These are phyloP conservation scores for Cetraspora pellucida DNA, from an alignment of 192 early-diverging fungal genomes.

Conservation along the genomic window DNA sequence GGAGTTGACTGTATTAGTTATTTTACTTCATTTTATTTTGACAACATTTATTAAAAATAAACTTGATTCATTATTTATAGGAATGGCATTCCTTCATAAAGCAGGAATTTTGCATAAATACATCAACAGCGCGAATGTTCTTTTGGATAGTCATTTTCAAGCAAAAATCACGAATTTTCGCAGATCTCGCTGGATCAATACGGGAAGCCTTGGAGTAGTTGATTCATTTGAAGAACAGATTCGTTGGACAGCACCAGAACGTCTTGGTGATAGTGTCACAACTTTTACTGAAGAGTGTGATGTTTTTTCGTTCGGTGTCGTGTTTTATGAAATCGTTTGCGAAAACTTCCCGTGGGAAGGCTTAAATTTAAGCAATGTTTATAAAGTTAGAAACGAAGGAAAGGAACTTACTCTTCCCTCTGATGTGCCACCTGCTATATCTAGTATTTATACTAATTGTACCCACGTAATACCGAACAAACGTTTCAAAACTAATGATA, in stretches of 20 bases:
- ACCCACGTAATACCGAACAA: background rate
- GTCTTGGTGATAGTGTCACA: constrained; percentile 27
- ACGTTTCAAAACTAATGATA: constrained; percentile 16
- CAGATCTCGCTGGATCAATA: constrained; percentile 22
- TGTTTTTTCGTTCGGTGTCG: constrained; percentile 30
- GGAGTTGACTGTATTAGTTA: too few relatives aligned
- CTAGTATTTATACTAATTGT: constrained; percentile 17
- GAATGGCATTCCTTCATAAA: constrained; percentile 31
- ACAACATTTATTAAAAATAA: background rate
- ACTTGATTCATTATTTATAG: background rate
- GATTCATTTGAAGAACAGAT: constrained; percentile 35
- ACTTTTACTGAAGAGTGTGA: constrained; percentile 33
- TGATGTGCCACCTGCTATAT: constrained; percentile 10
- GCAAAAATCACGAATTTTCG: constrained; percentile 35
- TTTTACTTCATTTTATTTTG: background rate
- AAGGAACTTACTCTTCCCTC: background rate
- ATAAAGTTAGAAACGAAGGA: constrained; percentile 16
- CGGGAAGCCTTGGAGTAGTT: background rate
- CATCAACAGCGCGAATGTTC: constrained; percentile 29
- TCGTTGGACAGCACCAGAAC: constrained; percentile 36
- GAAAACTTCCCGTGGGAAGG: constrained; percentile 25
- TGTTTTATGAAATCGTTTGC: constrained; percentile 34
- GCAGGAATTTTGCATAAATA: constrained; percentile 36
- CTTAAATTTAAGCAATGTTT: constrained; percentile 8
- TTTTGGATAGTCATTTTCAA: constrained; percentile 22